Evolutionary conservation across 2,329 filamentous ascomycete genomes (phyloP), one percentile per base, ranked within the genome.

Genomic region (Calycina marina): DNA sequence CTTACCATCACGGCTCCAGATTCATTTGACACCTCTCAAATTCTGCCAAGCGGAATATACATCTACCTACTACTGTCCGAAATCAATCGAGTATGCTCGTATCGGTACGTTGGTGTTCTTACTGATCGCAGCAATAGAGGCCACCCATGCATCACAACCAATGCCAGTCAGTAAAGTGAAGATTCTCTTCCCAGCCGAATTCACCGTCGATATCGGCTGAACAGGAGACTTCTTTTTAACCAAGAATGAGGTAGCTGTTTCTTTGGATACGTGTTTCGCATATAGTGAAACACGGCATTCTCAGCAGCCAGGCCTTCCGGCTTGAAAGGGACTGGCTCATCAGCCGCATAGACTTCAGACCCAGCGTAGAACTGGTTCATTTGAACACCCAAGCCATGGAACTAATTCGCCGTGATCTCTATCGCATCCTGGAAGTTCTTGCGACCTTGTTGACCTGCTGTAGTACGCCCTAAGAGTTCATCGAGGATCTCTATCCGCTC

Each of bases 201-300:
- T 72, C 27, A 70, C 63, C 0, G 70, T 76, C 1, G 69, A 74
- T n/a, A 67, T 52, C 10, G 53, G 53, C 32, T 58, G 46, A 6
- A 53, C 52, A n/a, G n/a, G n/a, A n/a, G n/a, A n/a, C 5, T 55
- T 43, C 12, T 57, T 59, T 50, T 72, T 67, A 11, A 77, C 73
- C 73, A 77, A 0, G 59, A 70, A 49, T 79, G 73, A 4, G 74
- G 73, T 14, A 77, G 51, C 2, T 72, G 57, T 17, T 58, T 58
- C 5, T 73, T 73, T 0, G 73, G 73, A 42, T 64, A 72, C 2
- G 72, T 76, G 30, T 51, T 62, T n/a, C n/a, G n/a, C n/a, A n/a
- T n/a, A n/a, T n/a, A n/a, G n/a, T n/a, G n/a, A n/a, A n/a, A n/a
- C 22, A 58, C 56, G 18, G 56, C 49, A 40, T 66, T 55, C 25